These are phyloP conservation scores for Tulasnella sp. DNA, from an alignment of 768 basidiomycete genomes.

Conservation along the genomic window DNA sequence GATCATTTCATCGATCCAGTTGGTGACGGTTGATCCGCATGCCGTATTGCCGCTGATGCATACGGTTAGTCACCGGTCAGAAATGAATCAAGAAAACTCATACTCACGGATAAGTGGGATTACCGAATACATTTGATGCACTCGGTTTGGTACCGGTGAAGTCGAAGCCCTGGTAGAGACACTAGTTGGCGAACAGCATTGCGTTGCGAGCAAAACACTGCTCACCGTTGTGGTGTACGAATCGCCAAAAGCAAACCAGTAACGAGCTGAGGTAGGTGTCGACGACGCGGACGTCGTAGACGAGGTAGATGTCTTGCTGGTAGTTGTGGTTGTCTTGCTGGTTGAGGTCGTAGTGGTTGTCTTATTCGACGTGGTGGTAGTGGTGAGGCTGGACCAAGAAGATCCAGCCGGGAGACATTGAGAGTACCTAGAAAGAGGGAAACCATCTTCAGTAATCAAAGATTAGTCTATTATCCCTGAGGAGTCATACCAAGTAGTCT, in stretches of 20 bases:
- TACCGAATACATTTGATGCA: neutral
- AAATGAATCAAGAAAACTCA: neutral
- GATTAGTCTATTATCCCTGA: neutral
- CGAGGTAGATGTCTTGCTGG: neutral
- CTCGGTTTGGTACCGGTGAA: neutral
- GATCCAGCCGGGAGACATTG: neutral
- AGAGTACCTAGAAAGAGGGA: neutral
- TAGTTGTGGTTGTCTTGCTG: constrained; percentile 16
- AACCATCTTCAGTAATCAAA: neutral
- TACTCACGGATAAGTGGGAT: neutral
- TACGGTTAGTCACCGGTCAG: neutral
- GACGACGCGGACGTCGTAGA: neutral
- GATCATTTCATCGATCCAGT: constrained; percentile 25
- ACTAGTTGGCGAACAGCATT: no score
- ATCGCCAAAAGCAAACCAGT: constrained; percentile 40
- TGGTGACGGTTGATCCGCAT: constrained; percentile 2
- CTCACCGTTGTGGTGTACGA: constrained; percentile 46
- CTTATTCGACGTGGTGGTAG: neutral
- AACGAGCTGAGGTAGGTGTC: constrained; percentile 22
- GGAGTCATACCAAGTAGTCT: neutral
- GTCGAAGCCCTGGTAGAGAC: neutral
- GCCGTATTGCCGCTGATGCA: neutral
- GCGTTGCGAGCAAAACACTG: neutral
- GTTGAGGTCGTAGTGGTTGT: neutral
- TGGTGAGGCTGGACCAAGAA: neutral